Evolutionary conservation across 345 rosid genomes (phyloP).

Genomic region (Arabidopsis suecica): DNA sequence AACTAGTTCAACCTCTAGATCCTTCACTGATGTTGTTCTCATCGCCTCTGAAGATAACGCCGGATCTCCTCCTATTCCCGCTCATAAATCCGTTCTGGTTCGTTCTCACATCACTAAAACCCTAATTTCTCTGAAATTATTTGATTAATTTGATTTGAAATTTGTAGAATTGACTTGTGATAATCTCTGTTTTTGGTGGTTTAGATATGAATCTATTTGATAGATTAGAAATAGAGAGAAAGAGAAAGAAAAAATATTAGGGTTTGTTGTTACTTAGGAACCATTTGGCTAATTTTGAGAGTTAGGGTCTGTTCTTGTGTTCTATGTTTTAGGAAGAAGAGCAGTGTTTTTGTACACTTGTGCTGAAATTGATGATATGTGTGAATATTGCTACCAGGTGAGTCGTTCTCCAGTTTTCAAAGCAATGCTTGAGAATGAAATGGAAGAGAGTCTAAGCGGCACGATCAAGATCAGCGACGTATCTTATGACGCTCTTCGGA

Average conservation of each 20-base stretch:
- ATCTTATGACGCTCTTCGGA: conserved; percentile 67
- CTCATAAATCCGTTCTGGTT: conserved; percentile 79
- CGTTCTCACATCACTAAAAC: neutral
- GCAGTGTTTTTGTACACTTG: neutral
- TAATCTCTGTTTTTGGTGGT: neutral
- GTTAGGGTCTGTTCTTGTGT: neutral
- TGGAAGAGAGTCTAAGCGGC: conserved; percentile 85
- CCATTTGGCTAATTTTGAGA: neutral
- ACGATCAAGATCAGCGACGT: conserved; percentile 76
- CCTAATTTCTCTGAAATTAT: neutral
- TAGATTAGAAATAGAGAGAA: too few relatives aligned
- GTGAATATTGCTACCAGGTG: conserved; percentile 49
- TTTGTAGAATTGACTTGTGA: neutral
- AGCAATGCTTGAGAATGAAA: conserved; percentile 90
- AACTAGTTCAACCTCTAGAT: conserved; percentile 18
- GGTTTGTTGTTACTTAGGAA: neutral
- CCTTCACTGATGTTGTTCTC: conserved; percentile 68
- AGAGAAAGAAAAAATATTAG: too few relatives aligned
- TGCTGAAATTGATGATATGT: neutral
- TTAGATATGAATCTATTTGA: conserved; percentile 2
- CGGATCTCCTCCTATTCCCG: conserved; percentile 54
- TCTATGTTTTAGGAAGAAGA: neutral
- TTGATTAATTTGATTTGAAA: neutral
- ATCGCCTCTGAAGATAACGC: conserved; percentile 58
- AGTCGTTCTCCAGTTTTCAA: conserved; percentile 82